Conservation (phyloP, 805 yeast species). For the Kluyveromyces lactis region DNA sequence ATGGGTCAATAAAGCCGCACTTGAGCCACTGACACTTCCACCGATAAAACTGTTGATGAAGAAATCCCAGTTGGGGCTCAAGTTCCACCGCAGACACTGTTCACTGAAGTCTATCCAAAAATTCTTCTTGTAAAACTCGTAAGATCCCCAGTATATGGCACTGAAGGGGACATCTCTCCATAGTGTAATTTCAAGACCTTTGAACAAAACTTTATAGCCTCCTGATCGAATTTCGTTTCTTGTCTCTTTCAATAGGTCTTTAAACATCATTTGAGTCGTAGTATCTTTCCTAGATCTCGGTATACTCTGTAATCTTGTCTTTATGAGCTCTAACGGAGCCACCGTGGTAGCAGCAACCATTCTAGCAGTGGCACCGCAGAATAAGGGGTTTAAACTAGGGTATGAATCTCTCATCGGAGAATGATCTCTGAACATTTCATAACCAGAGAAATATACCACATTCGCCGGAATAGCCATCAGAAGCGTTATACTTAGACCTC, state of each 20-base stretch:
- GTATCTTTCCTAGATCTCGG: slow-evolving; percentile 38
- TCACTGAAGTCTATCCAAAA: slow-evolving; percentile 9
- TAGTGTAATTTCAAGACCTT: slow-evolving; percentile 77
- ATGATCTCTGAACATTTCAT: slow-evolving; percentile 75
- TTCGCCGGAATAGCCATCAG: slow-evolving; percentile 90
- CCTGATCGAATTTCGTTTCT: slow-evolving; percentile 38
- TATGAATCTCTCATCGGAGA: slow-evolving; percentile 41
- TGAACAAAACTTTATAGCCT: slow-evolving; percentile 65
- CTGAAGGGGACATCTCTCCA: slow-evolving; percentile 98
- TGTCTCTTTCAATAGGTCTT: slow-evolving; percentile 47
- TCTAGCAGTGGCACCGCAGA: slow-evolving; percentile 83
- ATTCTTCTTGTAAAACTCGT: slow-evolving; percentile 45
- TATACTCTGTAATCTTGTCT: slow-evolving; percentile 86
- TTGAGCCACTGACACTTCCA: slow-evolving; percentile 76
- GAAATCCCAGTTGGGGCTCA: slow-evolving; percentile 32
- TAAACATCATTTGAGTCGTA: slow-evolving; percentile 27
- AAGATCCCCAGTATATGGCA: slow-evolving; percentile 88
- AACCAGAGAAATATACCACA: slow-evolving; percentile 89
- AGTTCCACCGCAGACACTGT: slow-evolving; percentile 1
- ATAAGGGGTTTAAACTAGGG: slow-evolving; percentile 53
- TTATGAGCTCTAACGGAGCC: slow-evolving; percentile 80
- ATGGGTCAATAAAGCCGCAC: slow-evolving; percentile 82
- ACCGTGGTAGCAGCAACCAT: slow-evolving; percentile 74
- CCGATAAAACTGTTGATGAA: slow-evolving; percentile 62
- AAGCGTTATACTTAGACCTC: slow-evolving; percentile 78